Conservation (phyloP, 139 green algal genomes). For the Yamagishiella unicocca region DNA sequence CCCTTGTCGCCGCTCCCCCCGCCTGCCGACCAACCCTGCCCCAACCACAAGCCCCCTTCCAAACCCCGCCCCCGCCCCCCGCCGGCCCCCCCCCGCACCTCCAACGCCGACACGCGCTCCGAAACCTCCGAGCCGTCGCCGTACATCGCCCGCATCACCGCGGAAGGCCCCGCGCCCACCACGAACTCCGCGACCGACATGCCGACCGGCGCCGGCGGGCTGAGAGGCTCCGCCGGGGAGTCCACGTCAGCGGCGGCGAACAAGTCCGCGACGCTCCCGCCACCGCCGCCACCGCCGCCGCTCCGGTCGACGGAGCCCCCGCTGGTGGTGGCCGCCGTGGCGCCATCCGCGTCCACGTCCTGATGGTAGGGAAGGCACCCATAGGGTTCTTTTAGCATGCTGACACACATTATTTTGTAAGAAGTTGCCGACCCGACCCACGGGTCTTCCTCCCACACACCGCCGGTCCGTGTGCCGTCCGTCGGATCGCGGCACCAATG, state of each 20-base stretch:
- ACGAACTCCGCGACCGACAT: not conserved
- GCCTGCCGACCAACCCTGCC: too few relatives aligned
- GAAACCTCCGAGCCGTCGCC: not conserved
- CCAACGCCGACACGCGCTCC: not conserved
- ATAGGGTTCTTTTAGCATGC: too few relatives aligned
- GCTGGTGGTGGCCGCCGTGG: not conserved
- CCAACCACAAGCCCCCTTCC: not conserved
- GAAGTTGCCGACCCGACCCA: too few relatives aligned
- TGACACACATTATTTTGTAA: too few relatives aligned
- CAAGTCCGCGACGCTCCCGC: not conserved
- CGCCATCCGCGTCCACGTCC: too few relatives aligned
- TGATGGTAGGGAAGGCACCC: too few relatives aligned
- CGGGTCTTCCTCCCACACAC: too few relatives aligned
- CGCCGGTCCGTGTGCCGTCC: too few relatives aligned
- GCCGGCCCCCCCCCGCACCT: not conserved
- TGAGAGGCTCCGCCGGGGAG: not conserved
- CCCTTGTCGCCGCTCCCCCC: too few relatives aligned
- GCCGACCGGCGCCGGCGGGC: not conserved
- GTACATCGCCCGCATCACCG: not conserved
- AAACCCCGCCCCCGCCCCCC: not conserved
- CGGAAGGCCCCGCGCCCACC: not conserved
- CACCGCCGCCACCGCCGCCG: not conserved
- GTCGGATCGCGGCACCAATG: too few relatives aligned
- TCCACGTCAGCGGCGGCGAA: slow-evolving; percentile 16
- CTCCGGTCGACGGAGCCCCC: not conserved